A percentile compares a stretch with the other conserved stretches of the same genome.
These are phyloP conservation scores for Lepraria neglecta DNA, from an alignment of 495 filamentous ascomycete genomes.

Conservation along the genomic window DNA sequence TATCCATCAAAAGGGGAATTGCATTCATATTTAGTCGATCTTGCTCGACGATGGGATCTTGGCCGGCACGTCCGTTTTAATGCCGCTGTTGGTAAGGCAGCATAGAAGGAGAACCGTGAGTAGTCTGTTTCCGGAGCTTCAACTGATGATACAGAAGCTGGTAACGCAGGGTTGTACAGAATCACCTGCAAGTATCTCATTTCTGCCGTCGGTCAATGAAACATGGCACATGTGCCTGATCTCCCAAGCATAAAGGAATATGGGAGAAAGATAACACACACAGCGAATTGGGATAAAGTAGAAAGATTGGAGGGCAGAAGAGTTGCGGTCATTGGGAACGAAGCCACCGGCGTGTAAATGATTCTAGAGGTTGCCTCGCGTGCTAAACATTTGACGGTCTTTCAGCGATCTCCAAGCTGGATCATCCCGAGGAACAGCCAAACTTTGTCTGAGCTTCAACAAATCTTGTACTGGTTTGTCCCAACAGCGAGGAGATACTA, in stretches of 20 bases:
- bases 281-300: slow-evolving; percentile 33
- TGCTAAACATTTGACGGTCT: slow-evolving; percentile 52
- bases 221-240: slow-evolving; percentile 51
- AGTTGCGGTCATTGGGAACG: slow-evolving; percentile 36
- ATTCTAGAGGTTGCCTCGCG: slow-evolving; percentile 54
- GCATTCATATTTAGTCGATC: too few species aligned
- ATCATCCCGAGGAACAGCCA: slow-evolving; percentile 42
- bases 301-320: slow-evolving; percentile 37
- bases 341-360: slow-evolving; percentile 65
- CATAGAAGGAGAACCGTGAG: neutral
- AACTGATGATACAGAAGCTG: neutral
- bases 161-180: slow-evolving; percentile 30
- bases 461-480: slow-evolving; percentile 36
- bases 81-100: neutral
- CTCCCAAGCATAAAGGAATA: slow-evolving; percentile 53
- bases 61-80: neutral
- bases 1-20: too few species aligned
- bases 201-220: slow-evolving; percentile 60
- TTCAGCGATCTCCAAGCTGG: slow-evolving; percentile 65
- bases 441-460: slow-evolving; percentile 43
- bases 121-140: neutral
- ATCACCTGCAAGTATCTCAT: slow-evolving; percentile 53
- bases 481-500: slow-evolving; percentile 2
- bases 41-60: neutral
- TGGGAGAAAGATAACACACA: slow-evolving; percentile 48